A percentile compares a stretch with the other conserved stretches of the same genome.
phyloP scores from a whole-genome alignment of 768 basidiomycete species.

The Hypholoma sublateritium region DNA sequence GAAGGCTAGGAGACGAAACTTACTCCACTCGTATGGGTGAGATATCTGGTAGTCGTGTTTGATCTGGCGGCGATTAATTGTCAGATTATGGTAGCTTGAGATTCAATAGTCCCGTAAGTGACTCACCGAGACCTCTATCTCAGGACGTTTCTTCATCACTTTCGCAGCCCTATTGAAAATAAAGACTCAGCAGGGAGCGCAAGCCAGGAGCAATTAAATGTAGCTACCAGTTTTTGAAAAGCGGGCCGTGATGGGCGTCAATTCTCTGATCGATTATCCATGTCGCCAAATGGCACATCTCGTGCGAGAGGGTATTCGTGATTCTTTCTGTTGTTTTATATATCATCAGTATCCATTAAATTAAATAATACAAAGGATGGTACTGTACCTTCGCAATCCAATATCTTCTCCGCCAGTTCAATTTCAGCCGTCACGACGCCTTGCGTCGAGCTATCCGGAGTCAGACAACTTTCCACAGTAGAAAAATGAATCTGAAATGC shows the following conservation, averaged over 20 bases:
- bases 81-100: neutral
- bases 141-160: conserved; percentile 66
- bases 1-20: conserved; percentile 23
- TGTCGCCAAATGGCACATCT: conserved; percentile 90
- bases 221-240: conserved; percentile 71
- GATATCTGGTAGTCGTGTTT: conserved; percentile 75
- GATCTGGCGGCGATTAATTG: conserved; percentile 40
- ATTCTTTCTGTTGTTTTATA: conserved; percentile 58
- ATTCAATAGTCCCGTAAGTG: neutral
- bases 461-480: neutral
- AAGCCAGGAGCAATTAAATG: neutral
- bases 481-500: conserved; percentile 6
- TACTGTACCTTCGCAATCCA: conserved; percentile 68
- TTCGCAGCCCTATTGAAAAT: conserved; percentile 54
- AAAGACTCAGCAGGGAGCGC: neutral
- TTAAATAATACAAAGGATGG: neutral
- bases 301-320: conserved; percentile 80
- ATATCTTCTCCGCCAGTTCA: conserved; percentile 79
- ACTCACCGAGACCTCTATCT: conserved; percentile 70
- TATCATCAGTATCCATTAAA: neutral
- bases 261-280: conserved; percentile 78
- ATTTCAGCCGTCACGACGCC: conserved; percentile 65
- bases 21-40: conserved; percentile 75
- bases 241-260: conserved; percentile 70
- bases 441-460: conserved; percentile 45